Base-by-base conservation (phyloP, 305 asterid species). In the Salvia sclarea region DNA sequence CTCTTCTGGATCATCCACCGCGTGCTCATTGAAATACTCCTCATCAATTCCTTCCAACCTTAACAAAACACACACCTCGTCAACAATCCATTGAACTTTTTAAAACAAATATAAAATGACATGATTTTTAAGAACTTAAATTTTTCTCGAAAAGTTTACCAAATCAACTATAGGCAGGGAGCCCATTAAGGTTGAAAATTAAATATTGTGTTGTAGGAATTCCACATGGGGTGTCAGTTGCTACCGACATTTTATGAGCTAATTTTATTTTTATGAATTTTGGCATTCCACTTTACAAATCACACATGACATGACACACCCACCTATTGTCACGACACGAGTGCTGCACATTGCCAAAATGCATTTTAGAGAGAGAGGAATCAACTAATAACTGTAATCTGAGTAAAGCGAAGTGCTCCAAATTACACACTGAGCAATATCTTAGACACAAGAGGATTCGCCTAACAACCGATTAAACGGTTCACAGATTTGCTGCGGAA, bases 1-100 rank as follows among this genome's bases (percentile, higher is more conserved):
- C 81, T 84, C 90, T 79, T 92, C 96, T 18, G 98, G 98, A 62
- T 88, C 86, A 73, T 83, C 91, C 76, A 92, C 93, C 8, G 95
- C 92, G 70, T 88, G 88, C 71, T 77, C 84, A 76, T 74, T 86
- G 76, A 80, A 67, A 50, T 69, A 70, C 57, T 73, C 86, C 68
- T 87, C 86, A 30, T 83, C 86, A 72, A 59, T 55, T 61, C 75
- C 87, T 61, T 53, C 79, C 79, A 74, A 58, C 78, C 97, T 90
- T 78, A 53, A 62, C 41, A 28, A 74, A 54, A 17, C 61, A 68
- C 18, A 68, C 9, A 52, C 24, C 24, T 30, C 67, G 63, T 66
- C 64, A 74, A 63, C 22, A 62, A 33, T 61, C 17, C 13, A 22
- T 13, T 66, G 0, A 37, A n/a, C 2, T 31, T 0, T 45, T 37